These are phyloP conservation scores for Dianthus caryophyllus DNA, from an alignment of 148 eudicot species.

Conservation along the genomic window DNA sequence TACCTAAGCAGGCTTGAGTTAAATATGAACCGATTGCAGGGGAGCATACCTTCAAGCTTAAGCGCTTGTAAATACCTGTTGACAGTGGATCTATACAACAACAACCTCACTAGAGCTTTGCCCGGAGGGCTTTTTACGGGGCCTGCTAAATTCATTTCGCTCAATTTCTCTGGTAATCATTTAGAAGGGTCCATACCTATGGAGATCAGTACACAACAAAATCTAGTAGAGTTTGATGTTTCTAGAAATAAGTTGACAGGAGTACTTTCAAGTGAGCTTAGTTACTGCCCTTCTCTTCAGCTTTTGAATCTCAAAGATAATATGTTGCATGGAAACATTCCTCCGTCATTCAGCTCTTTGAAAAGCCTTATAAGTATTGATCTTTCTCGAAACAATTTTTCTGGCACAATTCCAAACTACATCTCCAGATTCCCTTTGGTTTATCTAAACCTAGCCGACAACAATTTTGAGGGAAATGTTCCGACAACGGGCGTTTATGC, in stretches of 20 bases:
- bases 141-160: background rate
- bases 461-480: slow-evolving; percentile 32
- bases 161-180: background rate
- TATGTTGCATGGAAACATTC: slow-evolving; percentile 18
- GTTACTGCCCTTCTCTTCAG: background rate
- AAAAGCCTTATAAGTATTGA: background rate
- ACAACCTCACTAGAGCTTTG: slow-evolving; percentile 7
- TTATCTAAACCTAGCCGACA: slow-evolving; percentile 30
- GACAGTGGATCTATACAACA: background rate
- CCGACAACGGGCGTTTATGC: slow-evolving; percentile 29
- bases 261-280: slow-evolving; percentile 8
- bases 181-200: slow-evolving; percentile 21
- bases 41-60: slow-evolving; percentile 10
- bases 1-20: background rate
- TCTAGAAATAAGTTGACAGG: slow-evolving; percentile 19
- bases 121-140: background rate
- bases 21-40: slow-evolving; percentile 1
- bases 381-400: slow-evolving; percentile 17
- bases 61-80: background rate
- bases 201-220: slow-evolving; percentile 7
- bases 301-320: slow-evolving; percentile 1
- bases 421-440: slow-evolving; percentile 7
- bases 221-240: background rate
- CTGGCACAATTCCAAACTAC: slow-evolving; percentile 20
- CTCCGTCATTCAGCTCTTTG: slow-evolving; percentile 12